Conservation (phyloP, 2,329 filamentous ascomycete genomes). For the Dothideomycetes sp. region DNA sequence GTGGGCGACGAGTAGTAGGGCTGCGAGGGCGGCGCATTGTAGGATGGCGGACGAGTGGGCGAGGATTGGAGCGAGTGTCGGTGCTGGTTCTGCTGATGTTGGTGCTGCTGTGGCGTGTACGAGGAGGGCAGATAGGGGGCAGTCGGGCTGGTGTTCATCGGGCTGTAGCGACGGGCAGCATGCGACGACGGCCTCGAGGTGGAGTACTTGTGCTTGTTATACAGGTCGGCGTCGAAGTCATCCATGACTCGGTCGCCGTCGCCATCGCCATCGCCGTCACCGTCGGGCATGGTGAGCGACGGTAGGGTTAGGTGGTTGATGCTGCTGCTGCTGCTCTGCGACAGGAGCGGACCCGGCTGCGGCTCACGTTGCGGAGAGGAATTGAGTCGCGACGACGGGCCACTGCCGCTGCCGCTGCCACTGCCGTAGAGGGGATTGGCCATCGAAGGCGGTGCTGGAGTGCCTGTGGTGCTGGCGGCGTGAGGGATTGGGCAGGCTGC, state of each 20-base stretch:
- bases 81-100: slow-evolving; percentile 20
- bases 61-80: slow-evolving; percentile 35
- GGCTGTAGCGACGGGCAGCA: slow-evolving; percentile 85
- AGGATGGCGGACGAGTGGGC: slow-evolving; percentile 9
- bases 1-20: slow-evolving; percentile 48
- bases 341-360: no score
- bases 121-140: slow-evolving; percentile 55
- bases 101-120: slow-evolving; percentile 23
- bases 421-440: no score
- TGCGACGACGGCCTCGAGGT: slow-evolving; percentile 64
- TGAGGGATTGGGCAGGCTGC: no score
- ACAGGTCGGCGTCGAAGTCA: slow-evolving; percentile 60
- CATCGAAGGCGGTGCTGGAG: no score
- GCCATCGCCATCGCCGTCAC: slow-evolving; percentile 21
- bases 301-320: no score
- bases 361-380: neutral
- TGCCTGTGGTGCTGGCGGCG: no score
- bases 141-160: slow-evolving; percentile 83
- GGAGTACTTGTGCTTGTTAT: slow-evolving; percentile 76
- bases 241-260: slow-evolving; percentile 56
- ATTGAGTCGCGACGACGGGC: neutral
- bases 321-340: no score
- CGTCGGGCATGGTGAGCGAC: no score
- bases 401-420: no score
- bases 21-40: slow-evolving; percentile 60